phyloP scores from a whole-genome alignment of 257 asterid species.

The Nicotiana tabacum region DNA sequence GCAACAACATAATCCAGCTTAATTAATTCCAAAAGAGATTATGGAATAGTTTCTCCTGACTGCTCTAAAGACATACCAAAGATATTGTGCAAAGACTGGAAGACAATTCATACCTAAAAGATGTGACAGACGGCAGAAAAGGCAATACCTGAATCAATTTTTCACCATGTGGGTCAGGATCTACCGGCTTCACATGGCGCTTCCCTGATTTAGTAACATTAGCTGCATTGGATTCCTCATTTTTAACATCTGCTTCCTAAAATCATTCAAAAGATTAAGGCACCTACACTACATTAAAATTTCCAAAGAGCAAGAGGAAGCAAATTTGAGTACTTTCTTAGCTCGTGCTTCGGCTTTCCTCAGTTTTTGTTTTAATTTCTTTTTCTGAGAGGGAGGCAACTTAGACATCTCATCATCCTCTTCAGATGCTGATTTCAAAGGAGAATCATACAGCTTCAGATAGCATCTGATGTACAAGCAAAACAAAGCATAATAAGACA shows the following conservation, averaged over 20 bases:
- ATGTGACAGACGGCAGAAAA: not conserved
- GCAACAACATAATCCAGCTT: not conserved
- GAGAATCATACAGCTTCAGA: slow-evolving; percentile 82
- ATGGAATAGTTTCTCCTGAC: not conserved
- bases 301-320: slow-evolving; percentile 12
- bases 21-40: not conserved
- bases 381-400: slow-evolving; percentile 86
- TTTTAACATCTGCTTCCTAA: slow-evolving; percentile 88
- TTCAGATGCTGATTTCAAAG: slow-evolving; percentile 73
- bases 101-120: not conserved
- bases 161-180: slow-evolving; percentile 91
- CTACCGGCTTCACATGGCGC: slow-evolving; percentile 78
- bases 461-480: slow-evolving; percentile 64
- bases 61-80: not conserved
- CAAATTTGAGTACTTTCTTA: slow-evolving; percentile 57
- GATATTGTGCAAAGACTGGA: not conserved
- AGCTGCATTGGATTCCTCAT: slow-evolving; percentile 64
- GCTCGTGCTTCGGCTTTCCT: slow-evolving; percentile 98
- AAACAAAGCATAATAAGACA: not conserved
- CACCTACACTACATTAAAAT: slow-evolving; percentile 1
- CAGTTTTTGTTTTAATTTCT: slow-evolving; percentile 91
- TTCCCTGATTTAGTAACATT: slow-evolving; percentile 72
- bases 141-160: slow-evolving; percentile 67
- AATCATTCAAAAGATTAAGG: not conserved
- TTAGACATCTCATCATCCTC: slow-evolving; percentile 86